These are phyloP conservation scores for Eucalyptus viminalis DNA, from an alignment of 345 rosid species.

Conservation along the genomic window DNA sequence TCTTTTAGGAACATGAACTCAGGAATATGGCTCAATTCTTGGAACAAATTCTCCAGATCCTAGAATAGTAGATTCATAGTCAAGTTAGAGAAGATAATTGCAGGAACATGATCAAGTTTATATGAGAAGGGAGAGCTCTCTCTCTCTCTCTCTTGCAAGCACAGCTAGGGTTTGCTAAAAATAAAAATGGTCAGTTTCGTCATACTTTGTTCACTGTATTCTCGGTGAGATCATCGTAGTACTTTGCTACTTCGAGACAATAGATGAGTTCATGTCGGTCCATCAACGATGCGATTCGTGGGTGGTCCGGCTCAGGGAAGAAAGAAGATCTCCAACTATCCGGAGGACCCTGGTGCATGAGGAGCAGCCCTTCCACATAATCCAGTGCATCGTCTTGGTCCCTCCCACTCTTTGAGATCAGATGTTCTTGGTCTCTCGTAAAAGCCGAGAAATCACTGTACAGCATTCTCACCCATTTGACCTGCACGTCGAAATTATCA, in stretches of 20 bases:
- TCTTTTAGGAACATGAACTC: constrained; percentile 14
- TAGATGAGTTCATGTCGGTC: constrained; percentile 22
- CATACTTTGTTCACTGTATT: constrained; percentile 11
- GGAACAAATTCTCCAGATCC: constrained; percentile 7
- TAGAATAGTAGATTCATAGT: neutral
- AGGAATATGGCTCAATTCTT: neutral
- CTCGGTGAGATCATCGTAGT: constrained; percentile 16
- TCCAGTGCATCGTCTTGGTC: neutral
- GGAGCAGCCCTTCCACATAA: constrained; percentile 42
- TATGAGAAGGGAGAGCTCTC: neutral
- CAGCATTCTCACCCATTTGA: constrained; percentile 31
- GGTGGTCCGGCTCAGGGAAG: constrained; percentile 10
- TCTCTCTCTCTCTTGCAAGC: neutral
- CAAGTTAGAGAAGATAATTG: neutral
- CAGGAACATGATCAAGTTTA: neutral
- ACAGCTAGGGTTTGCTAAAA: neutral
- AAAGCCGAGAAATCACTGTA: constrained; percentile 32
- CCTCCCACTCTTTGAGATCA: constrained; percentile 24
- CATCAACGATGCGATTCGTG: constrained; percentile 17
- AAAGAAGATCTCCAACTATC: constrained; percentile 37
- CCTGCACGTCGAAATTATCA: constrained; percentile 5
- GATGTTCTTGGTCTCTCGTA: constrained; percentile 28
- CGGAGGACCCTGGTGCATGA: constrained; percentile 18
- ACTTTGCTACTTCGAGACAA: constrained; percentile 25
- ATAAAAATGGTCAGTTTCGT: neutral